Evolutionary conservation across 495 filamentous ascomycete species (phyloP).

Genomic region (Penicillium coffeae): DNA sequence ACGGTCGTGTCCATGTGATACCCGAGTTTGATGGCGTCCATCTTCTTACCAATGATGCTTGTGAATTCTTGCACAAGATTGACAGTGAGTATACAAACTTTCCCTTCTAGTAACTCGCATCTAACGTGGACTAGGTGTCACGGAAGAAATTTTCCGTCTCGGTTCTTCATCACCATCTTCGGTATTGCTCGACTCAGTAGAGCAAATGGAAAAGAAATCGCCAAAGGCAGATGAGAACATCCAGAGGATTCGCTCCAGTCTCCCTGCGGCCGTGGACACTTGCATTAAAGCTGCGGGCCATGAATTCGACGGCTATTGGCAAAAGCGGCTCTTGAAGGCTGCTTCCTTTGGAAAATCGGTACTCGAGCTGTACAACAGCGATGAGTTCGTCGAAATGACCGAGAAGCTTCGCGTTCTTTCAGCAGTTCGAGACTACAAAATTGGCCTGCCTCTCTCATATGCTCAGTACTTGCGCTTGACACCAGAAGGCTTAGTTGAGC

Average conservation of each 20-base stretch:
- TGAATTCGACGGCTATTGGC: constrained; percentile 86
- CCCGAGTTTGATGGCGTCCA: constrained; percentile 86
- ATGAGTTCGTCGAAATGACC: constrained; percentile 98
- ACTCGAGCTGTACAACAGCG: constrained; percentile 90
- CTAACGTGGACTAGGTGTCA: constrained; percentile 52
- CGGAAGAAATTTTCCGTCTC: constrained; percentile 81
- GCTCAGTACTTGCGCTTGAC: constrained; percentile 87
- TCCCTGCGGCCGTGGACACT: constrained; percentile 87
- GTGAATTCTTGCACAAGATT: constrained; percentile 93
- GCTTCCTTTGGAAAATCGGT: constrained; percentile 97
- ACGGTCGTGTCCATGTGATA: constrained; percentile 83
- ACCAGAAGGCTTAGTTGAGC: constrained; percentile 78
- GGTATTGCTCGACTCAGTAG: constrained; percentile 85
- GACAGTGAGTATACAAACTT: constrained; percentile 46
- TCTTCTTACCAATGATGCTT: constrained; percentile 83
- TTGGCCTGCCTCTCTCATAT: constrained; percentile 87
- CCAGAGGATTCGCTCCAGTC: constrained; percentile 78
- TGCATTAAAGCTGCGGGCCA: constrained; percentile 89
- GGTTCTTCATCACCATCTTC: constrained; percentile 85
- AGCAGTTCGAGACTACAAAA: constrained; percentile 83
- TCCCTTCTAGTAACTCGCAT: no score
- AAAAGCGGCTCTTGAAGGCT: constrained; percentile 91
- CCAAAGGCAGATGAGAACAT: constrained; percentile 98
- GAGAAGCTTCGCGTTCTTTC: constrained; percentile 91
- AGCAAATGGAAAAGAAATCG: constrained; percentile 87